These are phyloP conservation scores for Cadophora luteo-olivacea DNA, from an alignment of 2,329 filamentous ascomycete species.

Conservation along the genomic window DNA sequence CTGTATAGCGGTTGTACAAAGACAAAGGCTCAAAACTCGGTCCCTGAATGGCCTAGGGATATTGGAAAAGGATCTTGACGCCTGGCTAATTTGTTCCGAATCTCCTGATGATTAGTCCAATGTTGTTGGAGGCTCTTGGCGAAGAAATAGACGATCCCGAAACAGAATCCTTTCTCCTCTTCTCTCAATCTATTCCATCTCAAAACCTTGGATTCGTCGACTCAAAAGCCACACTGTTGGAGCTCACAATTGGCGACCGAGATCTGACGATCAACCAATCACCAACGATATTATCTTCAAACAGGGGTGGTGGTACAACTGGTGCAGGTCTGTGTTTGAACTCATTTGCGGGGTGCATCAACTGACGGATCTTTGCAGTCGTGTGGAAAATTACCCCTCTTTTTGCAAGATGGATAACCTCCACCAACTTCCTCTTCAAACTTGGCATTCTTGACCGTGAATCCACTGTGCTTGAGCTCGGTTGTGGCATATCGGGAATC, in stretches of 20 bases:
- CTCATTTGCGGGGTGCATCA: conserved; percentile 7
- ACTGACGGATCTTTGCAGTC: conserved; percentile 55
- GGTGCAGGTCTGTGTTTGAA: conserved; percentile 61
- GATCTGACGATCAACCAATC: conserved; percentile 85
- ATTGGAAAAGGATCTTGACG: conserved; percentile 18
- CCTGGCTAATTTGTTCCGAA: conserved; percentile 4
- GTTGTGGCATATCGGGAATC: conserved; percentile 85
- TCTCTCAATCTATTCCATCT: conserved; percentile 76
- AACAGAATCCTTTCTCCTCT: conserved; percentile 86
- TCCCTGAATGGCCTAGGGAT: conserved; percentile 3
- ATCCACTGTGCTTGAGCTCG: conserved; percentile 79
- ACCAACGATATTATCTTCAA: conserved; percentile 79
- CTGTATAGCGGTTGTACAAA: neutral
- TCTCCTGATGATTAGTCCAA: conserved; percentile 41
- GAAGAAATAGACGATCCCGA: conserved; percentile 61
- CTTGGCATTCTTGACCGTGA: conserved; percentile 56
- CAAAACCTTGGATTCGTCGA: conserved; percentile 87
- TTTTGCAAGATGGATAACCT: conserved; percentile 81
- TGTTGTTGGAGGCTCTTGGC: conserved; percentile 52
- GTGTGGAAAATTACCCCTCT: conserved; percentile 90
- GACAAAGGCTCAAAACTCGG: neutral
- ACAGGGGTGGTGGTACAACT: conserved; percentile 75
- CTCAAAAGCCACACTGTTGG: conserved; percentile 66
- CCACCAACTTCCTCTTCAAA: conserved; percentile 67
- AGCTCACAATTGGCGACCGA: conserved; percentile 69